phyloP scores from a whole-genome alignment of 352 stramenopile genomes.

The Peronospora destructor region DNA sequence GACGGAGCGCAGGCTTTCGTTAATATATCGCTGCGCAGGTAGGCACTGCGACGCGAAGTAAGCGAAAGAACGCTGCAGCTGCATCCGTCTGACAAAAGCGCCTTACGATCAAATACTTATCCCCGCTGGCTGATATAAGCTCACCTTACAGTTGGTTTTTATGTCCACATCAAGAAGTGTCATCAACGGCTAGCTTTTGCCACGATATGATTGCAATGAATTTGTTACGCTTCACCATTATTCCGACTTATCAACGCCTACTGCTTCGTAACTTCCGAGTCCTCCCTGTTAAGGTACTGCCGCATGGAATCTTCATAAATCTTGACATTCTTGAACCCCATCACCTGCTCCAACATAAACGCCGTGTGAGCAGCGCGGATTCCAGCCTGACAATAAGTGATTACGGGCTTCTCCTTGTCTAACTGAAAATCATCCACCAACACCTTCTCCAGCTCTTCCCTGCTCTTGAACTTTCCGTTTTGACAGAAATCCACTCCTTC shows the following conservation, averaged over 20 bases:
- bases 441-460: constrained; percentile 42
- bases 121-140: no score
- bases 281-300: constrained; percentile 68
- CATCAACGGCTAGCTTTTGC: no score
- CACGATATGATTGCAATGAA: no score
- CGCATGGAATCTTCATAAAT: constrained; percentile 74
- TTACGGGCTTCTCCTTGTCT: constrained; percentile 41
- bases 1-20: no score
- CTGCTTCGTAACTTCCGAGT: constrained; percentile 45
- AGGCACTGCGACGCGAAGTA: no score
- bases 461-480: constrained; percentile 57
- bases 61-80: no score
- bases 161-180: no score
- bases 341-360: constrained; percentile 63
- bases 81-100: no score
- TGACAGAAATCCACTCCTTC: constrained; percentile 40
- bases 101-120: no score
- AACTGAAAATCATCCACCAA: constrained; percentile 36
- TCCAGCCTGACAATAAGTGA: constrained; percentile 70
- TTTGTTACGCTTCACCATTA: neutral
- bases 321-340: constrained; percentile 28
- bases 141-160: no score
- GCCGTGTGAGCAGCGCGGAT: constrained; percentile 63
- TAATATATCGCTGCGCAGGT: no score
- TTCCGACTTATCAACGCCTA: neutral